Conservation (phyloP, 2,329 filamentous ascomycete species). For the Cercospora berteroae region DNA sequence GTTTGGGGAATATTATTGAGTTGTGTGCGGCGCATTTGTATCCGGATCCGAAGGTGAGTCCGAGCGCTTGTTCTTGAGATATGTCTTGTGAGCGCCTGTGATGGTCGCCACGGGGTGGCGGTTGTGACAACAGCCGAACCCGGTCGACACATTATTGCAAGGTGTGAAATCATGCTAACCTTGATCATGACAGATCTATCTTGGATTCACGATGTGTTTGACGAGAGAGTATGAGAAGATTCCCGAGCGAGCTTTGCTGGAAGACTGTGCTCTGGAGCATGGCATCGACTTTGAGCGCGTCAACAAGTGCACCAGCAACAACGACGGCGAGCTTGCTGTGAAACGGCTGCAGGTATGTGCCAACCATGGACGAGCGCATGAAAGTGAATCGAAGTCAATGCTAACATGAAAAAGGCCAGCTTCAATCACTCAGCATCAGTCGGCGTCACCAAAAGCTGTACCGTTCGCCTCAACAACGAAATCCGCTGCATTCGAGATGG, state of each 20-base stretch:
- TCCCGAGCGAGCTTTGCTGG: constrained; percentile 71
- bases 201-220: constrained; percentile 93
- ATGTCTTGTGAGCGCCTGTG: too few species aligned
- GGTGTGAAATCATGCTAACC: constrained; percentile 6
- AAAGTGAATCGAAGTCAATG: not conserved
- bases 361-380: not conserved
- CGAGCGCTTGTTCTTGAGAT: not conserved
- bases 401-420: constrained; percentile 53
- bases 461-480: constrained; percentile 66
- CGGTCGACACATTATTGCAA: too few species aligned
- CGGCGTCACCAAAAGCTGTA: constrained; percentile 50
- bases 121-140: too few species aligned
- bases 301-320: constrained; percentile 75
- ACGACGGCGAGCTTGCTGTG: constrained; percentile 70
- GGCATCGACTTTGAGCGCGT: constrained; percentile 78
- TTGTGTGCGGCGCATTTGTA: constrained; percentile 84
- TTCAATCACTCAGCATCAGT: constrained; percentile 59
- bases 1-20: constrained; percentile 89
- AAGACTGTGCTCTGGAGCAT: constrained; percentile 87
- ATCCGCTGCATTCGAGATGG: constrained; percentile 81
- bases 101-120: too few species aligned
- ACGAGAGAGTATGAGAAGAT: constrained; percentile 73
- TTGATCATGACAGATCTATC: too few species aligned
- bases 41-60: constrained; percentile 70
- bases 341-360: constrained; percentile 32